These are phyloP conservation scores for Trichocladium antarcticum DNA, from an alignment of 495 filamentous ascomycete genomes.

Conservation along the genomic window DNA sequence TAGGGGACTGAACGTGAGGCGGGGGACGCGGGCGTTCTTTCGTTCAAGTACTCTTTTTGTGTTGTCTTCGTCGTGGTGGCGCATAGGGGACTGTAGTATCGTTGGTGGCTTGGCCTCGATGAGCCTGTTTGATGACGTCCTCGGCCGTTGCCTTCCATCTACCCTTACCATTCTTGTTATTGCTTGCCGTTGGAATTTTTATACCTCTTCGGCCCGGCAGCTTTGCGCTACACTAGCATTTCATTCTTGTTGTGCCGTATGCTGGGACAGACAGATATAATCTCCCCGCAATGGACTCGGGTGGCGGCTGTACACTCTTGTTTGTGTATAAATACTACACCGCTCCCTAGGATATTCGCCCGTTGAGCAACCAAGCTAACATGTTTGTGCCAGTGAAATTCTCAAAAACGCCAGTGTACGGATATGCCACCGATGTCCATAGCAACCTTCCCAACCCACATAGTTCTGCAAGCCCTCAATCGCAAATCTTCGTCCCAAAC, in stretches of 20 bases:
- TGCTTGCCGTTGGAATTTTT: background rate
- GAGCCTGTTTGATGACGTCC: background rate
- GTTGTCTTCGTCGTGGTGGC: no score
- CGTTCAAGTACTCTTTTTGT: background rate
- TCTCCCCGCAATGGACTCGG: no score
- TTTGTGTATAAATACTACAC: no score
- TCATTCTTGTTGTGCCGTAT: no score
- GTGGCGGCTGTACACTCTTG: no score
- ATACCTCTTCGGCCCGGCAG: background rate
- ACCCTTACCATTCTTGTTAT: background rate
- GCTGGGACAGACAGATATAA: no score
- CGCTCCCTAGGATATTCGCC: no score
- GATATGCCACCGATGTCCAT: no score
- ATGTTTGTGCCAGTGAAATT: no score
- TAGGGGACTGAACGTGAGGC: slow-evolving; percentile 47
- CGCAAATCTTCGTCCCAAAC: slow-evolving; percentile 43
- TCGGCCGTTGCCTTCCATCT: background rate
- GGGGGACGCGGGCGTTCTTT: background rate
- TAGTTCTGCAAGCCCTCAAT: slow-evolving; percentile 2
- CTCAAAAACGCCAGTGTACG: no score
- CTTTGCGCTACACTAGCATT: no score
- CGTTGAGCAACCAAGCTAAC: no score
- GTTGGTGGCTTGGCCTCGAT: background rate
- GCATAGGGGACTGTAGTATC: background rate
- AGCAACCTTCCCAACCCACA: background rate